phyloP scores from a whole-genome alignment of 2,329 filamentous ascomycete genomes.

The Nakataea oryzae region DNA sequence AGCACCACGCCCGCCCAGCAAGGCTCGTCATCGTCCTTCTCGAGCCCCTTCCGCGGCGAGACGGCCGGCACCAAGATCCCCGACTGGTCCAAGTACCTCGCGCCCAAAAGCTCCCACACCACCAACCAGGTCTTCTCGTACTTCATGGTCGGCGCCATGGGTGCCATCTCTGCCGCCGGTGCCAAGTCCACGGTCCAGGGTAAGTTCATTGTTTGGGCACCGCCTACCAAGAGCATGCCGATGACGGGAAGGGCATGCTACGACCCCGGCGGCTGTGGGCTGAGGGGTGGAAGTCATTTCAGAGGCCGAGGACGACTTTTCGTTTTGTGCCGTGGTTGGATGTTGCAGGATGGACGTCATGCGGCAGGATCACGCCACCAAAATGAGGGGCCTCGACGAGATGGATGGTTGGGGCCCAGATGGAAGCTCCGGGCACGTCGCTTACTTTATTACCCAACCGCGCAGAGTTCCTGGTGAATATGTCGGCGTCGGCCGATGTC shows the following conservation, averaged over 20 bases:
- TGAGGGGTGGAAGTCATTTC: no score
- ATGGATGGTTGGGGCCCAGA: neutral
- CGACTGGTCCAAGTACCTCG: constrained; percentile 80
- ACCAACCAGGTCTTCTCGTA: constrained; percentile 87
- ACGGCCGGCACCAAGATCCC: constrained; percentile 62
- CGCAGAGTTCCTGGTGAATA: constrained; percentile 97
- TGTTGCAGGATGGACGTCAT: neutral
- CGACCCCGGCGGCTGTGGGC: no score
- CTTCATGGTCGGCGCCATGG: constrained; percentile 97
- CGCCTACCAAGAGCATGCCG: no score
- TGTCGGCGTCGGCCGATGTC: constrained; percentile 97
- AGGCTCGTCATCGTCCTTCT: neutral
- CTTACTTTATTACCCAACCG: neutral
- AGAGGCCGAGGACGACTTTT: neutral
- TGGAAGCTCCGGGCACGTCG: neutral
- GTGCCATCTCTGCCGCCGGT: constrained; percentile 81
- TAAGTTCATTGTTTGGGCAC: constrained; percentile 41
- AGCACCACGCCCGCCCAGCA: constrained; percentile 30
- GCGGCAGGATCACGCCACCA: neutral
- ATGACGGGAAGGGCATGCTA: no score
- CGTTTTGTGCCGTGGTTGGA: neutral
- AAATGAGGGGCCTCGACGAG: neutral
- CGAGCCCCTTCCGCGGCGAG: constrained; percentile 53
- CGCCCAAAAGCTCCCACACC: constrained; percentile 48
- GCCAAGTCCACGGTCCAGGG: constrained; percentile 98